phyloP scores from a whole-genome alignment of 2,329 filamentous ascomycete species.

The Ceratocystis harringtonii region DNA sequence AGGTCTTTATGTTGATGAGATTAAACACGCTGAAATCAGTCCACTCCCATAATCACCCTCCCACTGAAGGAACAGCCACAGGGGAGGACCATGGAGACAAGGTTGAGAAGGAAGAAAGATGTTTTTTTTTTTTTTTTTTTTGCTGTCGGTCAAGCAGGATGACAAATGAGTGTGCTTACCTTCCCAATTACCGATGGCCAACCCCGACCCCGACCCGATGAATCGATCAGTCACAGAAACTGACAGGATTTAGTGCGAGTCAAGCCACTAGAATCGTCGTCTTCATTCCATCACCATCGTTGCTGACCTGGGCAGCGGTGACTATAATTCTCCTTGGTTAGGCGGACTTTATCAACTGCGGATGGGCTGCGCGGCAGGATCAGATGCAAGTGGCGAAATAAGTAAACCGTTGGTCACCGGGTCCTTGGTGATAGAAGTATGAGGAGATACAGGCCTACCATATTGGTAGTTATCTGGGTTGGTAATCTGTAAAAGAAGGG shows the following conservation, averaged over 20 bases:
- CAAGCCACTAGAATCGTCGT: too few relatives aligned
- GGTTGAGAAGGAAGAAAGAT: neutral
- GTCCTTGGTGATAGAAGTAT: neutral
- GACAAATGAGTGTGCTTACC: too few relatives aligned
- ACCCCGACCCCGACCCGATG: too few relatives aligned
- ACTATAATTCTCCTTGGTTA: neutral
- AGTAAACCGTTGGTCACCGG: neutral
- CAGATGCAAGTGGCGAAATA: neutral
- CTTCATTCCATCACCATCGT: neutral
- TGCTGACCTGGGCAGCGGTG: neutral
- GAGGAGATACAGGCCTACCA: neutral
- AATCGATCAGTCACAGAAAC: too few relatives aligned
- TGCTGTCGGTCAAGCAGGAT: too few relatives aligned
- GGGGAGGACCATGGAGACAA: neutral
- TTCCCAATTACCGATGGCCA: too few relatives aligned
- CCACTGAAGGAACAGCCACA: neutral
- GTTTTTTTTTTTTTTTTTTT: neutral
- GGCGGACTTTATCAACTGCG: neutral
- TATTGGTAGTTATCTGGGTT: neutral
- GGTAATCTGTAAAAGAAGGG: too few relatives aligned
- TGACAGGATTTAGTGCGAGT: too few relatives aligned
- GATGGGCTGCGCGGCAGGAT: neutral
- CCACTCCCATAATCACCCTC: neutral
- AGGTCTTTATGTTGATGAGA: neutral
- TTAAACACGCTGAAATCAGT: slow-evolving; percentile 3